These are phyloP conservation scores for Aureobasidium sp. DNA, from an alignment of 2,329 filamentous ascomycete species.

Conservation along the genomic window DNA sequence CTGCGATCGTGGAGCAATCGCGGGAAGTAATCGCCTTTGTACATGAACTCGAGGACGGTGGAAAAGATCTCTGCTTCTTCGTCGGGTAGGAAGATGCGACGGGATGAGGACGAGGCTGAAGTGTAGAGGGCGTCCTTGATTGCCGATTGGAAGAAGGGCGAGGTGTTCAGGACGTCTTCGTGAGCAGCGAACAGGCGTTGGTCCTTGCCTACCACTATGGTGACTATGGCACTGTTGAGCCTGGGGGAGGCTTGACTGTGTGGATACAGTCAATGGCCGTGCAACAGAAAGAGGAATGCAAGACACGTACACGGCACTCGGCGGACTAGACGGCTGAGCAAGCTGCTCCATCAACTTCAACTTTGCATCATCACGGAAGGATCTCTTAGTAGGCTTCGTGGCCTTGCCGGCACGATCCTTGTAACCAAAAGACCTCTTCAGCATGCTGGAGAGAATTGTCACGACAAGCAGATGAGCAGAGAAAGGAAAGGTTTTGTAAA, in stretches of 20 bases:
- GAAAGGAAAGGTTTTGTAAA: constrained; percentile 12
- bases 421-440: constrained; percentile 83
- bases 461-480: constrained; percentile 27
- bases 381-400: constrained; percentile 69
- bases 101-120: constrained; percentile 54
- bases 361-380: constrained; percentile 70
- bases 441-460: constrained; percentile 55
- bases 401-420: constrained; percentile 85
- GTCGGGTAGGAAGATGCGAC: constrained; percentile 70
- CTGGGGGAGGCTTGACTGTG: constrained; percentile 32
- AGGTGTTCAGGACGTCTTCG: constrained; percentile 81
- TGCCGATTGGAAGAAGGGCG: constrained; percentile 62
- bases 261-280: neutral
- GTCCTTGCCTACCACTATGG: constrained; percentile 74
- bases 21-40: constrained; percentile 94
- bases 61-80: constrained; percentile 89
- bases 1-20: constrained; percentile 81
- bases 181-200: constrained; percentile 90
- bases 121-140: constrained; percentile 15
- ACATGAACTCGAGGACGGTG: constrained; percentile 89
- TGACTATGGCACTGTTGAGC: constrained; percentile 69
- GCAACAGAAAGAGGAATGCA: neutral
- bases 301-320: constrained; percentile 16
- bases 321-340: constrained; percentile 48
- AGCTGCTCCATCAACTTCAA: constrained; percentile 82